A percentile compares a stretch with the other conserved stretches of the same genome.
Evolutionary conservation across 192 early-diverging fungal species (phyloP).

Genomic region (Coemansia sp.): DNA sequence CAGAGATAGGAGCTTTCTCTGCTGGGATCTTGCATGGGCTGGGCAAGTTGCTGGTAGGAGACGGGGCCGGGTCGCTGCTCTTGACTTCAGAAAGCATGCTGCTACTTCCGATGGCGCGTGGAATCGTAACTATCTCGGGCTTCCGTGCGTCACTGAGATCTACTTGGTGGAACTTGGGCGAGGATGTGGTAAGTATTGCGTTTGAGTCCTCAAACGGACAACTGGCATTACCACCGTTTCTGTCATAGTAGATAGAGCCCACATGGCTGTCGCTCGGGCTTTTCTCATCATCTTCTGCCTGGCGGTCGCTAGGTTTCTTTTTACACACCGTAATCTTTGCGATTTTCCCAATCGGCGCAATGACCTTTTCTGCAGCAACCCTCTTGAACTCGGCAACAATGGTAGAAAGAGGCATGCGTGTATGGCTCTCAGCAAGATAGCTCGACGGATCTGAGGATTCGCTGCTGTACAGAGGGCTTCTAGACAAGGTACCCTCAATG

Average conservation of each 20-base stretch:
- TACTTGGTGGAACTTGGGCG: conserved; percentile 7
- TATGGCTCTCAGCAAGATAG: conserved; percentile 40
- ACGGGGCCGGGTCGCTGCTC: background rate
- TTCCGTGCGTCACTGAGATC: conserved; percentile 1
- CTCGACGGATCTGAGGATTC: conserved; percentile 36
- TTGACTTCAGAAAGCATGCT: conserved; percentile 4
- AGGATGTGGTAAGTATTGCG: conserved; percentile 8
- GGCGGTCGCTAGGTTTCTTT: background rate
- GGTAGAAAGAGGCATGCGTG: conserved; percentile 20
- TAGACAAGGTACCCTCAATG: conserved; percentile 21
- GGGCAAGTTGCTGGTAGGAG: background rate
- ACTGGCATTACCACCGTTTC: background rate
- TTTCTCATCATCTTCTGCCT: background rate
- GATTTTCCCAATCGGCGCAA: conserved; percentile 3
- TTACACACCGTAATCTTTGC: background rate
- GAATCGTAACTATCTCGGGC: conserved; percentile 3
- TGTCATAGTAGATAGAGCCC: background rate
- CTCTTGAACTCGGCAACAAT: background rate
- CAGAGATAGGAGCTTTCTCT: background rate
- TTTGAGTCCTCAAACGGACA: conserved; percentile 16
- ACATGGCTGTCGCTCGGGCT: background rate
- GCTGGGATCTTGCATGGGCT: background rate
- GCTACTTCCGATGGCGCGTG: conserved; percentile 1
- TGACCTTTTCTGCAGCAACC: conserved; percentile 1
- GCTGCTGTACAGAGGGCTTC: conserved; percentile 7